A percentile compares a stretch with the other conserved stretches of the same genome.
phyloP scores from a whole-genome alignment of 2,329 filamentous ascomycete genomes.

The Nigrograna mackinnonii region DNA sequence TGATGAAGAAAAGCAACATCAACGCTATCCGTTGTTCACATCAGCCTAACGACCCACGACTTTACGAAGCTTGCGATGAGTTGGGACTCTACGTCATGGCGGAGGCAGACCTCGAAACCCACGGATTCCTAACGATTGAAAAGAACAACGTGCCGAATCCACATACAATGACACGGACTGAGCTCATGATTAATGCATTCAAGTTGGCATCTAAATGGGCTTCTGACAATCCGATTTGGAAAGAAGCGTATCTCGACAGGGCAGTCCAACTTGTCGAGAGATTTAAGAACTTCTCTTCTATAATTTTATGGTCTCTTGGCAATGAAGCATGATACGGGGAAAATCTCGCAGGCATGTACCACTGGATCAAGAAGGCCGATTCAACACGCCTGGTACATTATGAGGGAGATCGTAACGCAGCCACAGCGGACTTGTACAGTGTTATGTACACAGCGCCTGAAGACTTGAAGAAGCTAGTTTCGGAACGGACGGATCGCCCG shows the following conservation, averaged over 20 bases:
- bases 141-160: too few species aligned
- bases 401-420: conserved; percentile 61
- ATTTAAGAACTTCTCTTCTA: conserved; percentile 67
- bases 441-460: conserved; percentile 68
- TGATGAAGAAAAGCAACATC: conserved; percentile 70
- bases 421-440: conserved; percentile 63
- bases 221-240: conserved; percentile 61
- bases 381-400: conserved; percentile 63
- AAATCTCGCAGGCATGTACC: conserved; percentile 67
- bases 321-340: conserved; percentile 71
- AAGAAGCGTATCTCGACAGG: conserved; percentile 66
- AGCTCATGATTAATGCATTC: conserved; percentile 62
- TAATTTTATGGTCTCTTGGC: conserved; percentile 71
- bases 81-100: conserved; percentile 64
- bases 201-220: conserved; percentile 59
- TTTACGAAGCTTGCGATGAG: conserved; percentile 64
- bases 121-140: conserved; percentile 31
- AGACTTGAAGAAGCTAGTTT: too few species aligned
- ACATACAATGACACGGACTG: conserved; percentile 15
- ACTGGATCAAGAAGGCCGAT: conserved; percentile 58
- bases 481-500: too few species aligned
- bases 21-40: conserved; percentile 69
- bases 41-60: conserved; percentile 61
- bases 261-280: conserved; percentile 63
- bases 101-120: conserved; percentile 48